Evolutionary conservation across 306 rosid species (phyloP), one percentile per base, ranked within the genome.

Genomic region (Castanea crenata): DNA sequence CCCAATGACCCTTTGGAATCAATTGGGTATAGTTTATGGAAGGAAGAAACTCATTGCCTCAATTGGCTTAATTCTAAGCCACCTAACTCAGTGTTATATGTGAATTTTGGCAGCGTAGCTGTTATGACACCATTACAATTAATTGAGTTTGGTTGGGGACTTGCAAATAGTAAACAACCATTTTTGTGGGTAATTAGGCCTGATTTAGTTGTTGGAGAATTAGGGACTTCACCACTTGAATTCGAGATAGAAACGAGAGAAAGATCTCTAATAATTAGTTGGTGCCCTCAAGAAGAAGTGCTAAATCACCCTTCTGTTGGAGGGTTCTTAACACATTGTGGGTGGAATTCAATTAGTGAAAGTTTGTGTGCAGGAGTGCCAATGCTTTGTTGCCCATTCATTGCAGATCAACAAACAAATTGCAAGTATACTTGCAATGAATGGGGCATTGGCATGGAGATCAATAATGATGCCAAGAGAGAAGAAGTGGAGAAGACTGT

Each of bases 181-280:
- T 75, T 75, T 41, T 75, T 75, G n/a, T 75, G 78, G 78, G 57
- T 75, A 2, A 75, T 75, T 23, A 75, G 78, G 16, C 78, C 71
- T 16, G 78, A 75, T 61, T 34, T 49, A 49, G 54, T 75, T 9
- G 71, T 16, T 0, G n/a, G 44, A 20, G 41, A 44, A 44, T 41
- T n/a, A 0, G 11, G 11, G 1, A 38, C 16, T 59, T 74, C 58
- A 3, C 78, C 27, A 14, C 4, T 14, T 1, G 78, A 74, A 32
- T 74, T 74, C 15, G 34, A 12, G 9, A 19, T 32, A 6, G 34
- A 74, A 44, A 74, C 57, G 2, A n/a, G 21, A 63, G 78, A 58
- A 74, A 74, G 78, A 59, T 20, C 69, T 5, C 14, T 58, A 6
- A 74, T 74, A 29, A 15, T 69, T 19, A 74, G 78, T 58, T 74